Base-by-base conservation (phyloP, 345 rosid genomes). In the Rhizophora mangle region DNA sequence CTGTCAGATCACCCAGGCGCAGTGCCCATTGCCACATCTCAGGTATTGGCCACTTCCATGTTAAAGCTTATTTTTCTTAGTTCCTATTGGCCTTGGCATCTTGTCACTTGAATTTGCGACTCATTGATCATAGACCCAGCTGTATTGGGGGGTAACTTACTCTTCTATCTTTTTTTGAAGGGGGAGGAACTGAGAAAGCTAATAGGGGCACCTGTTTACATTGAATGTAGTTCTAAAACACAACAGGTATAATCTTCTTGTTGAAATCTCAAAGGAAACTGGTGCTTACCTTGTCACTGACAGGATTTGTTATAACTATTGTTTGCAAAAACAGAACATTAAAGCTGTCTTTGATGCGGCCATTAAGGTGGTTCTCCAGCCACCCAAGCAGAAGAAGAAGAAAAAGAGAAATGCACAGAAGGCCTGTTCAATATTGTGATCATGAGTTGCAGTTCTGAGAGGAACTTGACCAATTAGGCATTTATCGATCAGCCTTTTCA, bases 191-290 rank as follows among this genome's bases (percentile, higher is more conserved):
- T 91, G 76, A 86, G 83, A 71, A 91, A 87, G 82, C 65, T 83
- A 32, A 87, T 87, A 29, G 96, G 96, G 1, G 93, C 96, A 62
- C 84, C 91, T 67, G 78, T 88, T 76, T 91, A 89, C 79, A 85
- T 86, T 4, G 97, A 91, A 71, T 89, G 90, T 62, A 91, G 97
- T 78, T 90, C 97, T 68, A 91, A 89, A 70, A 91, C 96, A 3
- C 97, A 91, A 70, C 97, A 89, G 97, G 97, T 87, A 67, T 19
- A 3, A 6, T 62, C 31, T 24, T 64, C 43, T 64, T 61, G 9
- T 26, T 10, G 8, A 31, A 64, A 15, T 13, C 15, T 24, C 0
- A 54, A 57, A 10, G 8, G 31, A 62, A 51, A 5, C 13, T 16
- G 26, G 2, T 52, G 63, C 27, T 58, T 59, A 46, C 66, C 26